Base-by-base conservation (phyloP, 805 yeast genomes). In the Spathaspora gorwiae region DNA sequence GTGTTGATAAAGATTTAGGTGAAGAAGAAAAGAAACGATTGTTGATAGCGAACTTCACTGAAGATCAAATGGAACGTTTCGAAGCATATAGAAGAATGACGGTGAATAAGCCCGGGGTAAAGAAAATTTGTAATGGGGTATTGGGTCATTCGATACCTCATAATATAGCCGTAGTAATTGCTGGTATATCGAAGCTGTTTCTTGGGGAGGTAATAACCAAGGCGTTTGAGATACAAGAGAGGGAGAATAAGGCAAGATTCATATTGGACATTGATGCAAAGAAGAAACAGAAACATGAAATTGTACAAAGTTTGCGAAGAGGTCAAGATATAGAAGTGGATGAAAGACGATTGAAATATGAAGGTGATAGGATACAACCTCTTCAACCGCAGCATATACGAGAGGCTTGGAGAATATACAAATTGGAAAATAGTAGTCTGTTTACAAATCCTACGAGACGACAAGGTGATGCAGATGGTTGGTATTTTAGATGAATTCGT, bases 171-270 rank as follows among this genome's bases (percentile, higher is more conserved):
- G 82, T 87, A 43, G 83, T 89, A 7, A 64, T 90, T 39, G 87
- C 92, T 6, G 96, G 97, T 61, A 76, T 89, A 45, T 86, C 95
- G 2, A 90, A 90, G 60, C 86, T 88, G 54, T 83, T 87, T 60
- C 76, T 90, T n/a, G 96, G 96, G 10, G 97, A 90, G 54, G 77
- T 90, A 13, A 84, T 90, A 10, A 95, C 90, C 50, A 73, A 80
- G 55, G 95, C 96, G 0, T 74, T 83, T 49, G 84, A 80, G 43
- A 80, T 87, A 1, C 90, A 87, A 57, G 70, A 75, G 44, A 70
- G 77, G 46, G 78, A 79, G 54, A 64, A 71, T 54, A 72, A 76
- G 64, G 68, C 70, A 0, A 63, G 63, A 46, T 54, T 72, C 19
- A 62, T 63, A 1, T 39, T 50, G 34, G 73, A 66, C 36, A 61